Evolutionary conservation across 768 basidiomycete genomes (phyloP), one percentile per base, ranked within the genome.

Genomic region (Leccinum incarnatum): DNA sequence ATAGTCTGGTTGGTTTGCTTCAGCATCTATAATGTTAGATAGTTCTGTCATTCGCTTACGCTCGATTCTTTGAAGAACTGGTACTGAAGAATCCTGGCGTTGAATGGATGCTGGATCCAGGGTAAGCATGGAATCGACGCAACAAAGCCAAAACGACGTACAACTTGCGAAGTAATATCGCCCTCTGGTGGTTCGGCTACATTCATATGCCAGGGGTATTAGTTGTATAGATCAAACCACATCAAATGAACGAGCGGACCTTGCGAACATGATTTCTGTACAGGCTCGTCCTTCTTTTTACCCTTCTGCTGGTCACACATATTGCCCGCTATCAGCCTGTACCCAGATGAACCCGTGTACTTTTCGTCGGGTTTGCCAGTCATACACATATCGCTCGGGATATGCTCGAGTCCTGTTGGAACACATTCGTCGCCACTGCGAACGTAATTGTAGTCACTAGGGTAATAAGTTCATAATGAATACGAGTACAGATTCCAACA

Each of bases 301-400:
- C 91, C 93, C 12, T 63, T 62, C 4, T 69, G 63, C n/a, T 79
- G 79, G 37, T 79, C 79, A 69, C 97, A 99, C 0, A 87, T 89
- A 67, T 99, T 90, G 0, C 96, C 96, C 3, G 97, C 95, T 58
- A 99, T 93, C 68, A 88, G 85, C 32, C 95, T 81, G 71, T 86
- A 99, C 0, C 97, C 97, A 19, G 91, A 93, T 0, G 95, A 98
- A 0, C 97, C 97, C 69, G 80, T 66, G 69, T 93, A 99, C 7
- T 68, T 84, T 61, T 88, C 78, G 5, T 82, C 78, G 0, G 81
- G 74, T 49, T 77, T 77, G 9, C 77, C 76, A 10, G 72, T 69
- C 6, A 67, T 64, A 65, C 94, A 96, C 1, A 87, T 78, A 4
- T 85, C 90, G 5, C 87, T 81, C 0, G 93, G 91, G 49, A 97